phyloP scores from a whole-genome alignment of 768 basidiomycete species.

The Sistotremastrum niveocremeum region DNA sequence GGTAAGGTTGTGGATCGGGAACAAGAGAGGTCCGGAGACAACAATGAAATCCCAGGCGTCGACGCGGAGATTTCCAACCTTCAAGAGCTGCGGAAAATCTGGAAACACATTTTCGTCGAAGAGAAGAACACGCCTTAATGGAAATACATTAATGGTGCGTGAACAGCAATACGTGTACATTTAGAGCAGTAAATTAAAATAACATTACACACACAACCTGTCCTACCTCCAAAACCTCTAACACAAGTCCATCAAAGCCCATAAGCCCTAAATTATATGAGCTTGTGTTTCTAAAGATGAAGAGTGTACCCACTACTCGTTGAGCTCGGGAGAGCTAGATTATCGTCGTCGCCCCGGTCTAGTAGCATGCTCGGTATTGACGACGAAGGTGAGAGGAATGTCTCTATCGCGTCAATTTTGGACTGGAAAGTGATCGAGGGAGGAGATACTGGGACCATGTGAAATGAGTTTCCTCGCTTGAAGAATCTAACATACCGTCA shows the following conservation, averaged over 20 bases:
- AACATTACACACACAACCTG: slow-evolving; percentile 64
- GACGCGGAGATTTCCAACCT: slow-evolving; percentile 42
- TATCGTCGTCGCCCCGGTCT: slow-evolving; percentile 65
- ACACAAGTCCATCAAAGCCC: slow-evolving; percentile 70
- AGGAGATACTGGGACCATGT: slow-evolving; percentile 40
- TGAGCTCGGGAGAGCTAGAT: slow-evolving; percentile 51
- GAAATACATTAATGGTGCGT: too few species aligned
- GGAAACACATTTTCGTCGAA: slow-evolving; percentile 55
- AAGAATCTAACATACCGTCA: slow-evolving; percentile 38
- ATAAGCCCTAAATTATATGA: slow-evolving; percentile 31
- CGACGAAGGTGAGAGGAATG: slow-evolving; percentile 64
- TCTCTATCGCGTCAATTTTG: slow-evolving; percentile 64
- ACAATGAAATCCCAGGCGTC: slow-evolving; percentile 25
- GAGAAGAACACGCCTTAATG: neutral
- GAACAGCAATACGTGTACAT: too few species aligned
- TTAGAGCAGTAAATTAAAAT: slow-evolving; percentile 27
- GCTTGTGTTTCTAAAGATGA: neutral
- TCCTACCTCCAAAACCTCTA: slow-evolving; percentile 67
- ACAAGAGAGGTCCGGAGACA: slow-evolving; percentile 22
- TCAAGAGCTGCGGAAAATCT: slow-evolving; percentile 54
- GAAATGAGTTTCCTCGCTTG: slow-evolving; percentile 1
- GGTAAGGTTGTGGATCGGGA: slow-evolving; percentile 31
- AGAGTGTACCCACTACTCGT: slow-evolving; percentile 43
- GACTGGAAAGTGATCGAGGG: slow-evolving; percentile 63
- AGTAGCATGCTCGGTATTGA: slow-evolving; percentile 69